phyloP scores from a whole-genome alignment of 345 rosid species.

The Eucalyptus erythrocorys region DNA sequence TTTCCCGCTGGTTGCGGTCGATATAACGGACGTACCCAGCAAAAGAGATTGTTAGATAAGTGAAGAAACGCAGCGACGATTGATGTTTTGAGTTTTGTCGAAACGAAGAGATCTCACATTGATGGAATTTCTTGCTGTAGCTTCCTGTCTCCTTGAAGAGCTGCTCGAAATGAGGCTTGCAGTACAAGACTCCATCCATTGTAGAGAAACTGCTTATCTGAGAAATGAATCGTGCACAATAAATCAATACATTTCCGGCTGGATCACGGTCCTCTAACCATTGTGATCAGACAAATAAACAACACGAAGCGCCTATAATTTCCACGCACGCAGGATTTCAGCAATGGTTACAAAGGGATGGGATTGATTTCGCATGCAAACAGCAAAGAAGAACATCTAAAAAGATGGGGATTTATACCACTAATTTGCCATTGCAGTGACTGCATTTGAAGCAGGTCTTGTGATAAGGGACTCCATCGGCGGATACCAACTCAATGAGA shows the following conservation, averaged over 20 bases:
- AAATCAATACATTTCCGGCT: neutral
- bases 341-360: neutral
- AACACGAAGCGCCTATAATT: neutral
- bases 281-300: neutral
- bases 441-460: slow-evolving; percentile 87
- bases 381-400: neutral
- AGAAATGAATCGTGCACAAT: neutral
- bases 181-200: slow-evolving; percentile 63
- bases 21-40: neutral
- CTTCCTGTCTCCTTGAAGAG: slow-evolving; percentile 57
- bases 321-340: neutral
- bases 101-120: slow-evolving; percentile 3
- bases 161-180: slow-evolving; percentile 90
- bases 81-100: neutral
- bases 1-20: slow-evolving; percentile 24
- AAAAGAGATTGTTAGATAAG: neutral
- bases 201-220: slow-evolving; percentile 69
- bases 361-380: neutral
- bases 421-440: slow-evolving; percentile 76
- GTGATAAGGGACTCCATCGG: slow-evolving; percentile 74
- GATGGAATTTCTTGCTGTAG: slow-evolving; percentile 35
- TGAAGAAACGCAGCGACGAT: neutral
- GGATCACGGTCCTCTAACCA: neutral
- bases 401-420: slow-evolving; percentile 10
- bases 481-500: slow-evolving; percentile 51